Percentiles rank a stretch among this genome's conserved stretches.
Evolutionary conservation across 192 early-diverging fungal genomes (phyloP).

Genomic region (Linnemannia hyalina): DNA sequence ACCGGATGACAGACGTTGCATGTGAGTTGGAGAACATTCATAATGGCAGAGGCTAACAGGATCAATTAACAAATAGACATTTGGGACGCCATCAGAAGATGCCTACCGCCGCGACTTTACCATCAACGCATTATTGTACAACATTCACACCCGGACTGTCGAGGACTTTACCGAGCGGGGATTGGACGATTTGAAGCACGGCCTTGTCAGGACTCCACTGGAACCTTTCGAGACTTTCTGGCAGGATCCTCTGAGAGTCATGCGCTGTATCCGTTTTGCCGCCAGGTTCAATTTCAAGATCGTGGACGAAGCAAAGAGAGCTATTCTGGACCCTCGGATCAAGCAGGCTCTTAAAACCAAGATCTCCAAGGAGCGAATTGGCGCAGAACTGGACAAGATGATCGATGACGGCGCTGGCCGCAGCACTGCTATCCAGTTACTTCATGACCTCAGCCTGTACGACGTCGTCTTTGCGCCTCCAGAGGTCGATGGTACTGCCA

Average conservation of each 20-base stretch:
- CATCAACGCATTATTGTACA: conserved; percentile 98
- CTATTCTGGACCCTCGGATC: conserved; percentile 68
- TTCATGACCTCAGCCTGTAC: conserved; percentile 59
- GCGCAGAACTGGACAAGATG: conserved; percentile 96
- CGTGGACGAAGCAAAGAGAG: conserved; percentile 72
- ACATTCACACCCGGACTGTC: conserved; percentile 84
- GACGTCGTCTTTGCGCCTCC: conserved; percentile 63
- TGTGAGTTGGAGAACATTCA: background rate
- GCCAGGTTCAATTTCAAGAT: conserved; percentile 87
- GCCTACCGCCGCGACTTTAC: conserved; percentile 96
- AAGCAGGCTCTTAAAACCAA: conserved; percentile 80
- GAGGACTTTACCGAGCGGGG: conserved; percentile 92
- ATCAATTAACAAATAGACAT: conserved; percentile 59
- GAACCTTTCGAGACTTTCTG: conserved; percentile 88
- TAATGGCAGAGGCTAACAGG: conserved; percentile 21
- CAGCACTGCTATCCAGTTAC: conserved; percentile 53
- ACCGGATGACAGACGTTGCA: background rate
- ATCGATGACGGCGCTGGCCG: conserved; percentile 62
- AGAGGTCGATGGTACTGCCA: conserved; percentile 36
- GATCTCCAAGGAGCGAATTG: conserved; percentile 93
- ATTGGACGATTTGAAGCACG: conserved; percentile 76
- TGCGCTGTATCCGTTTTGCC: conserved; percentile 97
- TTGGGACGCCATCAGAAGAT: conserved; percentile 93
- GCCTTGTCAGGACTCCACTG: conserved; percentile 92
- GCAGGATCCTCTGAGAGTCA: conserved; percentile 95